Conservation (phyloP, 106 monocot species). For the Allium fistulosum region DNA sequence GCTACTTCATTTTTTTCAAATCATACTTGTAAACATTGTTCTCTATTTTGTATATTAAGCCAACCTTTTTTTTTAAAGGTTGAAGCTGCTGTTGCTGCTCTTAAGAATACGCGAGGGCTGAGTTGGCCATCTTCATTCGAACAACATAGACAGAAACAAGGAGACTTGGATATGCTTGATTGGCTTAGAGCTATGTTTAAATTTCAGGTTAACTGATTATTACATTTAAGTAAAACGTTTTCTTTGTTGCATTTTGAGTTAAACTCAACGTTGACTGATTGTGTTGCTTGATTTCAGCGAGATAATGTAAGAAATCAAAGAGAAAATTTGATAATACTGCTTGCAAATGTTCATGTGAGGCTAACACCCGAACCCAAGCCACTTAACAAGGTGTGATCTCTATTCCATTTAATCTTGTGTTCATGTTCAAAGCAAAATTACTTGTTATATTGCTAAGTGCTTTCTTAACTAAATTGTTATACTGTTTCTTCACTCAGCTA, state of each 20-base stretch:
- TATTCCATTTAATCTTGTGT: too few relatives aligned
- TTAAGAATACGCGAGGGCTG: slow-evolving; percentile 63
- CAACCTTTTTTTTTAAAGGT: slow-evolving; percentile 14
- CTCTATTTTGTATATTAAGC: not conserved
- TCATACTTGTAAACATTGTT: not conserved
- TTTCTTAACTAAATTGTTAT: not conserved
- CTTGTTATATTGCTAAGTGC: too few relatives aligned
- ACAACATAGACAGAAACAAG: slow-evolving; percentile 69
- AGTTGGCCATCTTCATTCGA: slow-evolving; percentile 81
- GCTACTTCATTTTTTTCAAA: too few relatives aligned
- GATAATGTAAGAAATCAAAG: slow-evolving; percentile 90
- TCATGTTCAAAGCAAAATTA: too few relatives aligned
- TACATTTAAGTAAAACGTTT: not conserved
- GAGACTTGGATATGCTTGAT: slow-evolving; percentile 84
- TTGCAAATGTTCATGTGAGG: slow-evolving; percentile 81
- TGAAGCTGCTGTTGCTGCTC: slow-evolving; percentile 82
- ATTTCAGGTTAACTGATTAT: slow-evolving; percentile 55
- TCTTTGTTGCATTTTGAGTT: not conserved
- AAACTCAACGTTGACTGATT: too few relatives aligned
- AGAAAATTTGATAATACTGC: slow-evolving; percentile 82
- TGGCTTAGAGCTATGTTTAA: slow-evolving; percentile 95
- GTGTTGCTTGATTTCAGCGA: slow-evolving; percentile 36
- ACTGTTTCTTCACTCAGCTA: slow-evolving; percentile 38
- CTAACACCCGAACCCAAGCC: slow-evolving; percentile 85
- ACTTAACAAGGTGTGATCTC: slow-evolving; percentile 53